A percentile compares a stretch with the other conserved stretches of the same genome.
Conservation (phyloP, 2,329 filamentous ascomycete species). For the Cercospora janseana region DNA sequence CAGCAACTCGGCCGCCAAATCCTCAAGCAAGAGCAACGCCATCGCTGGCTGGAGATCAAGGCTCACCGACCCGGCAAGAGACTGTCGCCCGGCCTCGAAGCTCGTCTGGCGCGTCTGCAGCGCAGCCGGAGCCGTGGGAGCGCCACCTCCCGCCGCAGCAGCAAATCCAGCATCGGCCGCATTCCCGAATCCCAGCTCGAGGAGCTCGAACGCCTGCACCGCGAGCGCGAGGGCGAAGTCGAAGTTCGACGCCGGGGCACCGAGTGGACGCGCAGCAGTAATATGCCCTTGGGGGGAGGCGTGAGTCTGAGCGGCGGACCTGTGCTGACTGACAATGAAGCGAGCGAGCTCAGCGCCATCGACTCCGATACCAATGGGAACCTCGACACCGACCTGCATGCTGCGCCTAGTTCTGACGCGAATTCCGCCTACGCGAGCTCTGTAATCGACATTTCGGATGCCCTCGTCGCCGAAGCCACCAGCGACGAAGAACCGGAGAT, state of each 20-base stretch:
- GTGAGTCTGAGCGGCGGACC: slow-evolving; percentile 34
- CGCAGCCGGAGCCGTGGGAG: slow-evolving; percentile 39
- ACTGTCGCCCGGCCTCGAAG: slow-evolving; percentile 44
- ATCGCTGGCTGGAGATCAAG: slow-evolving; percentile 15
- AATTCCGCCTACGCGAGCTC: slow-evolving; percentile 29
- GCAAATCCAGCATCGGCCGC: slow-evolving; percentile 55
- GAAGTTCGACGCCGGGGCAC: slow-evolving; percentile 65
- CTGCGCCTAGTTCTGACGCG: slow-evolving; percentile 1
- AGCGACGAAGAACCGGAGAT: slow-evolving; percentile 46
- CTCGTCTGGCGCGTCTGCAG: slow-evolving; percentile 45
- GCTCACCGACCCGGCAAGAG: slow-evolving; percentile 33
- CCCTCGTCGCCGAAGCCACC: slow-evolving; percentile 44
- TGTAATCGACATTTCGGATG: slow-evolving; percentile 54
- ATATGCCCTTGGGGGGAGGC: slow-evolving; percentile 35
- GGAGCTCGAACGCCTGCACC: slow-evolving; percentile 66
- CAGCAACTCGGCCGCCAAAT: slow-evolving; percentile 31
- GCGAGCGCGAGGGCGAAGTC: slow-evolving; percentile 51
- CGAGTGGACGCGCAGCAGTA: slow-evolving; percentile 56
- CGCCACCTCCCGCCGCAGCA: slow-evolving; percentile 15
- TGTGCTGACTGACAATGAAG: slow-evolving; percentile 41
- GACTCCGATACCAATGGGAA: slow-evolving; percentile 10
- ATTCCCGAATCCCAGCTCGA: slow-evolving; percentile 69
- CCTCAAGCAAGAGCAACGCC: slow-evolving; percentile 21
- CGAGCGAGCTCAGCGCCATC: slow-evolving; percentile 15
- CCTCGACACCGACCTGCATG: slow-evolving; percentile 11